These are phyloP conservation scores for Polyporus tsugae DNA, from an alignment of 1,284 basidiomycete species.

Conservation along the genomic window DNA sequence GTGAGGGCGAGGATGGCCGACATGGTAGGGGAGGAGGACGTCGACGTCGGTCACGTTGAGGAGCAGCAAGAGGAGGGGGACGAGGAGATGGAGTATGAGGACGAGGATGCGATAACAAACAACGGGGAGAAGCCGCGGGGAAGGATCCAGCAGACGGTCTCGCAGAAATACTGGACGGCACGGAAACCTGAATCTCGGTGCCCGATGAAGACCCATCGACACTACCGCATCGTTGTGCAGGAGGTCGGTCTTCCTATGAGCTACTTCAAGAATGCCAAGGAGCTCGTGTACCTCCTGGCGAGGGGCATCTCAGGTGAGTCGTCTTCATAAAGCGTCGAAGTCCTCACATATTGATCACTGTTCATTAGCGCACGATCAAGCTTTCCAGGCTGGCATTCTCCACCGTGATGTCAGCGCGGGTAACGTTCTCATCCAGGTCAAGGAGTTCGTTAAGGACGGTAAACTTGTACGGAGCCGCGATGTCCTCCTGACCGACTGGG, in stretches of 20 bases:
- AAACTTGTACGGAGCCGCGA: background rate
- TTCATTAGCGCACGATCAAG: constrained; percentile 19
- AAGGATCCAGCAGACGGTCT: background rate
- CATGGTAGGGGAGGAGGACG: background rate
- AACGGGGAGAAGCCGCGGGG: background rate
- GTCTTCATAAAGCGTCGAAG: background rate
- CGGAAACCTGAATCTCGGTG: background rate
- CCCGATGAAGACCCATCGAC: constrained; percentile 17
- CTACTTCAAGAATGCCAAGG: constrained; percentile 3
- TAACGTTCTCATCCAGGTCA: constrained; percentile 19
- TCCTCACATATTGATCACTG: background rate
- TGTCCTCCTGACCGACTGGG: constrained; percentile 26
- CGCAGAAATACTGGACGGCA: constrained; percentile 12
- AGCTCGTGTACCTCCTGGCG: background rate
- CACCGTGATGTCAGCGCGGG: constrained; percentile 27
- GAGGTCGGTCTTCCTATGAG: constrained; percentile 32
- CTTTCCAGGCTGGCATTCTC: constrained; percentile 15
- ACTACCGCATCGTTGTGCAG: constrained; percentile 30
- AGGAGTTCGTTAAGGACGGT: background rate
- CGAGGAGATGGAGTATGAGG: background rate
- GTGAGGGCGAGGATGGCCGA: background rate
- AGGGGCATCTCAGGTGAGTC: background rate
- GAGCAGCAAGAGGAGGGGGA: background rate
- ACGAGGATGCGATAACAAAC: background rate
- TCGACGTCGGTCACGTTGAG: background rate